Conservation (phyloP, 805 yeast genomes). For the Lipomyces spencermartinsiae region DNA sequence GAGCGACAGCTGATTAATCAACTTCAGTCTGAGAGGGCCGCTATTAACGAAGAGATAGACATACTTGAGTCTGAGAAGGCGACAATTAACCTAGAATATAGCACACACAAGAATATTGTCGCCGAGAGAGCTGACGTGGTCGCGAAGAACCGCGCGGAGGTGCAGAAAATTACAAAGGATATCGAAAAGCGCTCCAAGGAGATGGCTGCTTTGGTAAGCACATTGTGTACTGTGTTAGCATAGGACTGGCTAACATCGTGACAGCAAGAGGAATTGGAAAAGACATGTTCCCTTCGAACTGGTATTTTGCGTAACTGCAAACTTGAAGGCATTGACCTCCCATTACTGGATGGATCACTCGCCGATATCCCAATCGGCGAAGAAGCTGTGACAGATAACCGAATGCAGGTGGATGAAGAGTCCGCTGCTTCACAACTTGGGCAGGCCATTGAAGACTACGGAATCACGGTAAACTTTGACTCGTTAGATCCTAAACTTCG, state of each 20-base stretch:
- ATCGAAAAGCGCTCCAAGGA: slow-evolving; percentile 18
- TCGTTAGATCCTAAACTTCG: slow-evolving; percentile 53
- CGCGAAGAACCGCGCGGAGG: slow-evolving; percentile 25
- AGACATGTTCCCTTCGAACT: slow-evolving; percentile 54
- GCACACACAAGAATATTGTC: slow-evolving; percentile 31
- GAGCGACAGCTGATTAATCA: slow-evolving; percentile 51
- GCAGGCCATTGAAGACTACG: slow-evolving; percentile 23
- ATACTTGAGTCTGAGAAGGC: slow-evolving; percentile 46
- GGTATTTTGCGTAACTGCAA: slow-evolving; percentile 73
- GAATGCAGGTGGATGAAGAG: slow-evolving; percentile 44
- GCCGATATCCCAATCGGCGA: slow-evolving; percentile 68
- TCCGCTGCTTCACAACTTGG: slow-evolving; percentile 29
- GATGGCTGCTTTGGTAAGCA: slow-evolving; percentile 24
- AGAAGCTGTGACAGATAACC: slow-evolving; percentile 46
- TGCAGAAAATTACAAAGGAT: slow-evolving; percentile 23
- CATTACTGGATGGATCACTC: slow-evolving; percentile 65
- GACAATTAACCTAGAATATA: slow-evolving; percentile 40
- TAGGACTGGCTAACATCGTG: neutral
- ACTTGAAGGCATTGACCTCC: slow-evolving; percentile 69
- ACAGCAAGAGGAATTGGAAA: slow-evolving; percentile 40
- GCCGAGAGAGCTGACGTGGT: slow-evolving; percentile 28
- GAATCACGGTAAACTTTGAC: slow-evolving; percentile 62
- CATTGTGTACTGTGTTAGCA: neutral
- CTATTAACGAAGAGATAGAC: slow-evolving; percentile 52
- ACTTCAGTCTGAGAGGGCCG: slow-evolving; percentile 48